These are phyloP conservation scores for Globisporangium cystogenes DNA, from an alignment of 352 stramenopile genomes.

Conservation along the genomic window DNA sequence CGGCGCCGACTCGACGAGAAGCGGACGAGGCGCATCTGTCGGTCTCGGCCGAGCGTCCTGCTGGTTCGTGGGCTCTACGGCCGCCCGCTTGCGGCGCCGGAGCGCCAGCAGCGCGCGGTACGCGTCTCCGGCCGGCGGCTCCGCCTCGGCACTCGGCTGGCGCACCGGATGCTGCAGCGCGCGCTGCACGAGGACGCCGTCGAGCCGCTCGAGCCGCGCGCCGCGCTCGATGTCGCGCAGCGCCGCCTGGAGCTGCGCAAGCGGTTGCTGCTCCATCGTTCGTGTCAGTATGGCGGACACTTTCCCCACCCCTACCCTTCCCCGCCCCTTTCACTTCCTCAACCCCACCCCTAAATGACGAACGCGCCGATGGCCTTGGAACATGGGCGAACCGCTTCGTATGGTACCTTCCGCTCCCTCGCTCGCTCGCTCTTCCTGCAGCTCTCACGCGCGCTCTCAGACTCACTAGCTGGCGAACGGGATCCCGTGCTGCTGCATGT, in stretches of 20 bases:
- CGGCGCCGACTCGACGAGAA: neutral
- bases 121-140: conserved; percentile 18
- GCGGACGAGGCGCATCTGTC: neutral
- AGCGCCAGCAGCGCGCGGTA: conserved; percentile 39
- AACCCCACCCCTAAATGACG: too few species aligned
- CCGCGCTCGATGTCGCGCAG: conserved; percentile 56
- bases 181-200: conserved; percentile 43
- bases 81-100: conserved; percentile 15
- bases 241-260: conserved; percentile 36
- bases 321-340: too few species aligned
- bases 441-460: too few species aligned
- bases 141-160: neutral
- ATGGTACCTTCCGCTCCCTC: too few species aligned
- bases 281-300: too few species aligned
- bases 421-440: too few species aligned
- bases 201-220: conserved; percentile 35
- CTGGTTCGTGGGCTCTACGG: neutral
- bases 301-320: too few species aligned
- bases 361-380: too few species aligned
- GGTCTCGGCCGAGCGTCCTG: neutral
- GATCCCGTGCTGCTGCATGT: conserved; percentile 84
- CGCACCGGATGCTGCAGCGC: conserved; percentile 25
- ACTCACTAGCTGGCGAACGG: conserved; percentile 22
- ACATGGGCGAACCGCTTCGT: too few species aligned
- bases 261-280: conserved; percentile 18